Evolutionary conservation across 139 green algal genomes (phyloP).

Genomic region (Nannochloris sp.): DNA sequence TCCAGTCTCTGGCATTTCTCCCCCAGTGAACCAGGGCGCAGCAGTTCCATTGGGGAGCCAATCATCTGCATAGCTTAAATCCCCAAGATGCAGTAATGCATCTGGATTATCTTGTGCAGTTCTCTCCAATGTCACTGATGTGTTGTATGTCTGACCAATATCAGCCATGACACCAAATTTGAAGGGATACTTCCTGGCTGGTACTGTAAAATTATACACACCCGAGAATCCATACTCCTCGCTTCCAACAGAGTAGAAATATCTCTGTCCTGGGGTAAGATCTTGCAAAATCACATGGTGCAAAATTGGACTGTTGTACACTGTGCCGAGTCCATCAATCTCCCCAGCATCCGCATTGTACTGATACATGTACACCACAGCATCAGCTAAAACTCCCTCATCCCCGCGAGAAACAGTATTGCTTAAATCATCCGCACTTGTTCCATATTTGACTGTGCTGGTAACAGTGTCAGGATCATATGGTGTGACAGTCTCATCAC

Average conservation of each 20-base stretch:
- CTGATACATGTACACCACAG: background rate
- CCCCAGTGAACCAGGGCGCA: background rate
- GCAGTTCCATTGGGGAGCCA: background rate
- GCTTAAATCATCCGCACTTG: background rate
- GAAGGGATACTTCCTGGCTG: conserved; percentile 1
- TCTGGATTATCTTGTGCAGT: background rate
- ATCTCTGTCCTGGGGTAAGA: background rate
- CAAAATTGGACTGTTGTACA: background rate
- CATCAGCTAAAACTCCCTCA: background rate
- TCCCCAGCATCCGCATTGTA: background rate
- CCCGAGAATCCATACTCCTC: background rate
- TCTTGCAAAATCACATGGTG: background rate
- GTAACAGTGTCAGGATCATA: background rate
- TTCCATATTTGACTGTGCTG: background rate
- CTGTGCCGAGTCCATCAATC: background rate
- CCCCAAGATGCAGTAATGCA: background rate
- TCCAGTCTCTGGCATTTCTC: background rate
- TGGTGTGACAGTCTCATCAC: background rate
- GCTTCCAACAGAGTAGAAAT: conserved; percentile 1
- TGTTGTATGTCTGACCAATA: background rate
- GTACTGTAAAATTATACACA: background rate
- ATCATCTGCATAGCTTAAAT: background rate
- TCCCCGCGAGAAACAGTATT: background rate
- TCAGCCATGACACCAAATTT: background rate
- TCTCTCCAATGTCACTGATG: background rate